Conservation (phyloP, 2,329 filamentous ascomycete genomes). For the Blastomyces parvus region DNA sequence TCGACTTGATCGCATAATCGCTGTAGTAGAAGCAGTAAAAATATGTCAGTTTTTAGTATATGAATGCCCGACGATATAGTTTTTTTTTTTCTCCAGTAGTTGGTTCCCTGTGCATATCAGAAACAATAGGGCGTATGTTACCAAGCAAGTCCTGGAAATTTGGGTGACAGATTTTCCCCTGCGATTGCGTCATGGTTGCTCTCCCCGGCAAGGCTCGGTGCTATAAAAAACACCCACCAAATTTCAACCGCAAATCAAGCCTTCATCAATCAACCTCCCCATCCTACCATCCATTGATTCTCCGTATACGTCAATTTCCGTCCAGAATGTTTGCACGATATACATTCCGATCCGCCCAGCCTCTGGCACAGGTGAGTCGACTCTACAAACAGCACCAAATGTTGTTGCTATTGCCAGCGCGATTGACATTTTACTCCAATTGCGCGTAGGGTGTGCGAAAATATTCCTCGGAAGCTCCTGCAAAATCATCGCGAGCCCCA, state of each 20-base stretch:
- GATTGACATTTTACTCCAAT: conserved; percentile 12
- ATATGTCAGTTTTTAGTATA: too few species aligned
- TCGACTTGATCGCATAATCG: too few species aligned
- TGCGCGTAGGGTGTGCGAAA: conserved; percentile 50
- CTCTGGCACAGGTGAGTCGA: conserved; percentile 53
- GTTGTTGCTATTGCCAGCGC: conserved; percentile 1
- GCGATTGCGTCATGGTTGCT: conserved; percentile 6
- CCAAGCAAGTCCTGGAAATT: background rate
- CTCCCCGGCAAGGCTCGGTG: too few species aligned
- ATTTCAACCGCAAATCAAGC: background rate
- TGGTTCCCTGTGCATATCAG: too few species aligned
- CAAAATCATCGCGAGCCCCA: conserved; percentile 50
- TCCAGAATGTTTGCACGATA: conserved; percentile 58
- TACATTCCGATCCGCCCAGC: conserved; percentile 54
- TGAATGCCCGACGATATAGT: too few species aligned
- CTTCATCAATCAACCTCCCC: background rate
- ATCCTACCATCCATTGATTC: background rate
- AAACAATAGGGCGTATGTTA: too few species aligned
- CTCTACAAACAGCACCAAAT: conserved; percentile 10
- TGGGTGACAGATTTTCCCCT: background rate
- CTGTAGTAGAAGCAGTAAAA: too few species aligned
- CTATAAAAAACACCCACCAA: conserved; percentile 4
- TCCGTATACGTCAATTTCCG: conserved; percentile 13
- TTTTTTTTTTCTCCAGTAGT: too few species aligned
- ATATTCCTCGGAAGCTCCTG: conserved; percentile 59